Conservation (phyloP, 306 rosid species). For the Pueraria montana region DNA sequence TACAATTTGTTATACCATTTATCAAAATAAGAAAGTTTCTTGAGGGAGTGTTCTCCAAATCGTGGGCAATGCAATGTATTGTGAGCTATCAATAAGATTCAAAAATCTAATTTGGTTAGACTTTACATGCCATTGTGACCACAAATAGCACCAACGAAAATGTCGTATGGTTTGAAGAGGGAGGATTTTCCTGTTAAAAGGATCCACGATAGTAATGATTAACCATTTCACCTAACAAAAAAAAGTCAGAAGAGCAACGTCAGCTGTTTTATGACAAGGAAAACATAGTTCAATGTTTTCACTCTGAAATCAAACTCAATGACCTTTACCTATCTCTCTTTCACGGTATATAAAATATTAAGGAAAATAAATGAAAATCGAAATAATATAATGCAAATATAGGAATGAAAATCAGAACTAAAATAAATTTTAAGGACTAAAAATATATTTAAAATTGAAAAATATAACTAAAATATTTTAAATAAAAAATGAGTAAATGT, state of each 20-base stretch:
- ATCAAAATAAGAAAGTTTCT: neutral
- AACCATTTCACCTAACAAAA: neutral
- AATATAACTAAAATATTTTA: too few species aligned
- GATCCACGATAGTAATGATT: conserved; percentile 7
- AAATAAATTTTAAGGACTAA: too few species aligned
- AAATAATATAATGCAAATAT: too few species aligned
- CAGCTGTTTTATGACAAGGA: neutral
- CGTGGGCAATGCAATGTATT: neutral
- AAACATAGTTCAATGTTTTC: neutral
- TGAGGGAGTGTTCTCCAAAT: neutral
- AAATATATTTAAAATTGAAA: too few species aligned
- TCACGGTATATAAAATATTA: too few species aligned
- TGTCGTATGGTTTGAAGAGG: neutral
- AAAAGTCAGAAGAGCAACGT: conserved; percentile 34
- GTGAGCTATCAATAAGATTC: conserved; percentile 6
- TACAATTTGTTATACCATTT: neutral
- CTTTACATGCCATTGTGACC: conserved; percentile 30
- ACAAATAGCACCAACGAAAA: conserved; percentile 25
- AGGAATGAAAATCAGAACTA: too few species aligned
- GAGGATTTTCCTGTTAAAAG: neutral
- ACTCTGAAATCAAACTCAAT: neutral
- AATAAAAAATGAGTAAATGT: too few species aligned
- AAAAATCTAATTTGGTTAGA: neutral
- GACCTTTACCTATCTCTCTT: neutral
- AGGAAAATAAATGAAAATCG: too few species aligned